Conservation (phyloP, 768 basidiomycete species). For the Royoungia palumana region DNA sequence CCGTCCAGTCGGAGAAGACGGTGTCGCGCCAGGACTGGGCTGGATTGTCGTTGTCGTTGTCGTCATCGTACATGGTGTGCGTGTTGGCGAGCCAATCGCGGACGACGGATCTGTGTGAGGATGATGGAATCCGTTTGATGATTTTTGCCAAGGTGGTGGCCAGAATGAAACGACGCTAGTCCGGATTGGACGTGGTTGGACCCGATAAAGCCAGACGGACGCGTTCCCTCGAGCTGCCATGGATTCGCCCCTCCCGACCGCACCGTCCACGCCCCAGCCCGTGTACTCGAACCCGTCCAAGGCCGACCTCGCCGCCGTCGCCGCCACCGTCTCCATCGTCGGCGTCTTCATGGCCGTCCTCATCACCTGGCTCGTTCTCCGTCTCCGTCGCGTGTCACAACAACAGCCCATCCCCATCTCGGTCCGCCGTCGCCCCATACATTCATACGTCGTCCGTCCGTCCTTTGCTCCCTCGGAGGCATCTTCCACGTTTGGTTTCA, state of each 20-base stretch:
- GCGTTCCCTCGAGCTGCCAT: not conserved
- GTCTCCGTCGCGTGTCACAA: conserved; percentile 16
- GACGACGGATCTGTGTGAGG: too few species aligned
- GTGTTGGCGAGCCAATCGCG: too few species aligned
- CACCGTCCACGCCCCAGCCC: too few species aligned
- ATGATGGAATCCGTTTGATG: not conserved
- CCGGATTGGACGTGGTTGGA: not conserved
- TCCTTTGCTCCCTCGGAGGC: conserved; percentile 24
- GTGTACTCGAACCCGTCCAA: conserved; percentile 16
- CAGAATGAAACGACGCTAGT: not conserved
- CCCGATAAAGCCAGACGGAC: too few species aligned
- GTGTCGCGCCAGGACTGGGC: conserved; percentile 48
- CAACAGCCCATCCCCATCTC: not conserved
- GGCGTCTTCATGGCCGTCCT: conserved; percentile 24
- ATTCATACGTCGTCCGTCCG: conserved; percentile 16
- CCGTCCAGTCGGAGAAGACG: conserved; percentile 53
- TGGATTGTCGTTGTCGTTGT: conserved; percentile 32
- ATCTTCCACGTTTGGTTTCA: conserved; percentile 28
- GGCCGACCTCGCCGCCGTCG: conserved; percentile 22
- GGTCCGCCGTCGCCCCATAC: not conserved
- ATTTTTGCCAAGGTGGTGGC: not conserved
- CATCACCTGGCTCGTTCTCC: conserved; percentile 25
- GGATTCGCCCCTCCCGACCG: conserved; percentile 2
- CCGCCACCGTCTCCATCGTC: conserved; percentile 23
- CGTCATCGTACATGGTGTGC: not conserved